Evolutionary conservation across 345 rosid species (phyloP).

Genomic region (Salix brachista): DNA sequence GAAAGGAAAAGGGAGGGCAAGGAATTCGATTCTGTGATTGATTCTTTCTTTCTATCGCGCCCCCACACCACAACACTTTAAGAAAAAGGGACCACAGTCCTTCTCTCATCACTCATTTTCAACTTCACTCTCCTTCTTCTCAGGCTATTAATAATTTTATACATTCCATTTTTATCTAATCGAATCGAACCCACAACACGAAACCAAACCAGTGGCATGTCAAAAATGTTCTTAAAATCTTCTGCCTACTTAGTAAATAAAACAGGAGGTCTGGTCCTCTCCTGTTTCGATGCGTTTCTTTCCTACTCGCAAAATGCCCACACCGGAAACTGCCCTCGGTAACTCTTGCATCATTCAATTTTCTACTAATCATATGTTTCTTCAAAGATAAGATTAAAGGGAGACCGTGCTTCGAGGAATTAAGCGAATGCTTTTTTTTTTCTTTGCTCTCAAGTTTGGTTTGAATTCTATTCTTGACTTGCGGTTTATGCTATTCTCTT

Average conservation of each 20-base stretch:
- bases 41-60: neutral
- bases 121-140: neutral
- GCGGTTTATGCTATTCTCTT: constrained; percentile 3
- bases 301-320: constrained; percentile 19
- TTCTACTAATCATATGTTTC: neutral
- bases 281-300: constrained; percentile 7
- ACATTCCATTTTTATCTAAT: neutral
- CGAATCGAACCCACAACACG: neutral
- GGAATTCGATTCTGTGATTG: constrained; percentile 36
- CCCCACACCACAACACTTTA: neutral
- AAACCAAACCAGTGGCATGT: neutral
- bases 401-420: no score
- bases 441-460: constrained; percentile 6
- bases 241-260: neutral
- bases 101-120: neutral
- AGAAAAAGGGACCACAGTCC: neutral
- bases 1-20: constrained; percentile 13
- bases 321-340: constrained; percentile 33
- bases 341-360: neutral
- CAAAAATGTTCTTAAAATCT: neutral
- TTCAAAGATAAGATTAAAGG: no score
- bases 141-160: neutral
- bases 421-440: neutral
- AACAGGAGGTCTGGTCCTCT: neutral
- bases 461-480: constrained; percentile 32